Percentiles rank a stretch among this genome's conserved stretches.
These are phyloP conservation scores for Scedosporium dehoogii DNA, from an alignment of 2,329 filamentous ascomycete species.

Conservation along the genomic window DNA sequence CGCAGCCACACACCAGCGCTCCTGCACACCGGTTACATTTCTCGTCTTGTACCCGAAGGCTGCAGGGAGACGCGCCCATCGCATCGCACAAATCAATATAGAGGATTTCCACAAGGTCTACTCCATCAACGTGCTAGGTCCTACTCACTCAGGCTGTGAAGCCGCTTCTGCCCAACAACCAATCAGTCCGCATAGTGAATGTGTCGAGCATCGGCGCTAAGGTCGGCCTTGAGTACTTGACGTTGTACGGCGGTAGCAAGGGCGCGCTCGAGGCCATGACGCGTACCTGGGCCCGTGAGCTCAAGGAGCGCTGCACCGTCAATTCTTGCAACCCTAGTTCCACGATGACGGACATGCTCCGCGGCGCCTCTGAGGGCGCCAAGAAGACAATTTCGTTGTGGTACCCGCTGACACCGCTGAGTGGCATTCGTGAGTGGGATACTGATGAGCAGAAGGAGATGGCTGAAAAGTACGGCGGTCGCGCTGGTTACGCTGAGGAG, in stretches of 20 bases:
- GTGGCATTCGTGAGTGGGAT: slow-evolving; percentile 19
- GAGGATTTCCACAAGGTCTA: slow-evolving; percentile 45
- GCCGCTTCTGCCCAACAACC: slow-evolving; percentile 44
- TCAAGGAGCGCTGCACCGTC: slow-evolving; percentile 46
- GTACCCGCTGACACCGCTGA: slow-evolving; percentile 38
- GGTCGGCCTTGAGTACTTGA: slow-evolving; percentile 42
- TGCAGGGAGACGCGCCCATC: too few species aligned
- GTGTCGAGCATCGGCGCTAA: slow-evolving; percentile 43
- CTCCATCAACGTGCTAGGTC: slow-evolving; percentile 48
- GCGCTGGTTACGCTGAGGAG: slow-evolving; percentile 52
- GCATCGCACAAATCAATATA: slow-evolving; percentile 19
- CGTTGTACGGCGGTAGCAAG: slow-evolving; percentile 52
- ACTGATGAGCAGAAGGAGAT: slow-evolving; percentile 18
- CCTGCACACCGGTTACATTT: too few species aligned
- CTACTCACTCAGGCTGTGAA: slow-evolving; percentile 43
- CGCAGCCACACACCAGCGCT: too few species aligned
- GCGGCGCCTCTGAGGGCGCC: slow-evolving; percentile 41
- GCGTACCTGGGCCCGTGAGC: slow-evolving; percentile 49
- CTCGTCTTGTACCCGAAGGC: too few species aligned
- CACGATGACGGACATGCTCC: slow-evolving; percentile 29
- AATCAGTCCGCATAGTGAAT: slow-evolving; percentile 48
- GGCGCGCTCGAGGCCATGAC: slow-evolving; percentile 54
- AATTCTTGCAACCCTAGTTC: slow-evolving; percentile 45
- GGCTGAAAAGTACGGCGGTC: slow-evolving; percentile 40
- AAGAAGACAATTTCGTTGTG: slow-evolving; percentile 29